Conservation (phyloP, 2,329 filamentous ascomycete species). For the Monilinia vaccinii-corymbosi region DNA sequence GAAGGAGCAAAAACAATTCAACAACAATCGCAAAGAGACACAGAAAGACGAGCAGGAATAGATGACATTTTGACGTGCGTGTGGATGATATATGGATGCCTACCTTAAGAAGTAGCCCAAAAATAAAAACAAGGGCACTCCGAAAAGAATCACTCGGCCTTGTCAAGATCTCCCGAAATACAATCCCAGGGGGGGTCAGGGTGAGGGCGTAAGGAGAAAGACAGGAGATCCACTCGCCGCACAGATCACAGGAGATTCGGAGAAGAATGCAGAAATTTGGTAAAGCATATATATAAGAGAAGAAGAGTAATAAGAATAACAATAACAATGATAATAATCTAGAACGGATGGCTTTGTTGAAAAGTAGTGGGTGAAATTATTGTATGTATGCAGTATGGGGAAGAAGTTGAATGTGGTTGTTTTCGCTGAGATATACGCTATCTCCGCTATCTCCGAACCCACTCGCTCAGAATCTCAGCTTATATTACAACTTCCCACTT, state of each 20-base stretch:
- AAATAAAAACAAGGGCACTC: conserved; percentile 9
- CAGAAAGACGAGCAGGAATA: background rate
- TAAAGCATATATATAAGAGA: too few species aligned
- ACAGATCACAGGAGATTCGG: conserved; percentile 9
- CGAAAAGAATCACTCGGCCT: conserved; percentile 9
- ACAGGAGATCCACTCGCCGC: conserved; percentile 9
- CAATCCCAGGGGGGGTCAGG: background rate
- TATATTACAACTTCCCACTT: too few species aligned
- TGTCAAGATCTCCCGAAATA: conserved; percentile 14
- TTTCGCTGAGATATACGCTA: too few species aligned
- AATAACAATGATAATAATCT: too few species aligned
- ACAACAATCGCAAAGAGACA: conserved; percentile 9
- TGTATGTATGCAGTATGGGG: too few species aligned
- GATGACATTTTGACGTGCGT: conserved; percentile 4
- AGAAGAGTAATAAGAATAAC: too few species aligned
- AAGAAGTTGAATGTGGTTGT: too few species aligned
- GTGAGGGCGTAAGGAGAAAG: conserved; percentile 10
- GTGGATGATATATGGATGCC: conserved; percentile 11
- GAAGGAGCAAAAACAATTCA: conserved; percentile 7
- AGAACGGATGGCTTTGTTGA: too few species aligned
- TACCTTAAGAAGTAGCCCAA: conserved; percentile 2
- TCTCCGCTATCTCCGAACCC: too few species aligned
- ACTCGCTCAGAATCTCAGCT: too few species aligned
- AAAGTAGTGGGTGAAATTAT: too few species aligned
- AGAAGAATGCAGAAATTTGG: too few species aligned